Conservation (phyloP, 73 alveolate genomes). For the Tetrahymena borealis region DNA sequence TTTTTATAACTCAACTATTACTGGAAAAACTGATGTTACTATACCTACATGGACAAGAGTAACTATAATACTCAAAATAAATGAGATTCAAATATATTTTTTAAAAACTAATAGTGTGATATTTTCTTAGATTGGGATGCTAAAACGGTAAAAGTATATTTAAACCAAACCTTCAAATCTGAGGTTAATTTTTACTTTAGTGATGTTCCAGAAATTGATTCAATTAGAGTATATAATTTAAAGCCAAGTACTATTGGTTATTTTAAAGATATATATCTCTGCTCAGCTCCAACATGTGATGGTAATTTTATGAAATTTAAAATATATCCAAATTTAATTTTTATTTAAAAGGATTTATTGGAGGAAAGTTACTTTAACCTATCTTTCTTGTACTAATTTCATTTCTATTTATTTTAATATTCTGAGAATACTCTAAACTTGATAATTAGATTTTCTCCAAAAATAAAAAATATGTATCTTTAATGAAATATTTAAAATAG, state of each 20-base stretch:
- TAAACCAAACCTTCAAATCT: conserved; percentile 29
- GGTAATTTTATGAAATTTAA: background rate
- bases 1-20: conserved; percentile 28
- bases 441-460: too few species aligned
- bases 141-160: background rate
- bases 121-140: conserved; percentile 29
- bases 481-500: too few species aligned
- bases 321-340: background rate
- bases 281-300: conserved; percentile 25
- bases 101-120: background rate
- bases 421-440: too few species aligned
- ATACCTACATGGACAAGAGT: background rate
- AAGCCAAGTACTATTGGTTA: conserved; percentile 26
- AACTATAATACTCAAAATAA: background rate
- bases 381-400: too few species aligned
- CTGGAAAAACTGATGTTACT: background rate
- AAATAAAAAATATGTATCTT: too few species aligned
- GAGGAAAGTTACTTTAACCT: too few species aligned
- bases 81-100: background rate
- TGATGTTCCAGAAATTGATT: conserved; percentile 13
- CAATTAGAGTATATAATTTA: conserved; percentile 25
- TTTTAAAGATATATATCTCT: conserved; percentile 20
- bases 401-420: too few species aligned
- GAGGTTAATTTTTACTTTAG: conserved; percentile 15
- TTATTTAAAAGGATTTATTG: background rate